These are phyloP conservation scores for Backusella circina DNA, from an alignment of 192 early-diverging fungal species.

Conservation along the genomic window DNA sequence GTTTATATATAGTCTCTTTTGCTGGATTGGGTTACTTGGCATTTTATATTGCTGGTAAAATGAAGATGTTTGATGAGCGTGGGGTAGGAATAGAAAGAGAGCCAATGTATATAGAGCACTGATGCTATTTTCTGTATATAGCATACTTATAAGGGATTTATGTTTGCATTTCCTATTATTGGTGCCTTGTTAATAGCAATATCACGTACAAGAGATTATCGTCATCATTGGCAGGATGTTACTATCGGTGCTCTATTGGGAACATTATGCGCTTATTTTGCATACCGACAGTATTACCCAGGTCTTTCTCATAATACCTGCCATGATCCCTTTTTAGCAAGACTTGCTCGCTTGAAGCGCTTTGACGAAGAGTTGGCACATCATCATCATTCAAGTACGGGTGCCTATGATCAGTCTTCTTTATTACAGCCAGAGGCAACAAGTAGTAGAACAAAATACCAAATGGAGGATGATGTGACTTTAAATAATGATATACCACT, in stretches of 20 bases:
- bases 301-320: constrained; percentile 15
- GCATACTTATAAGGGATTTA: constrained; percentile 66
- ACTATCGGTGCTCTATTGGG: constrained; percentile 60
- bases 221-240: constrained; percentile 65
- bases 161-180: constrained; percentile 39
- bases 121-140: background rate
- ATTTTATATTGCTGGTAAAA: constrained; percentile 69
- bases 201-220: constrained; percentile 59
- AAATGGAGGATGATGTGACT: background rate
- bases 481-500: background rate
- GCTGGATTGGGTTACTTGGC: constrained; percentile 68
- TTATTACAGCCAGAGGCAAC: background rate
- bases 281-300: constrained; percentile 66
- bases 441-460: background rate
- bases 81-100: constrained; percentile 22
- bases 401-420: background rate
- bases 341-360: background rate
- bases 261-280: constrained; percentile 51
- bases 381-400: background rate
- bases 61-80: constrained; percentile 63
- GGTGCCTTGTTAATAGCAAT: constrained; percentile 53
- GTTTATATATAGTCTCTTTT: constrained; percentile 52
- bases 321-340: background rate
- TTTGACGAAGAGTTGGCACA: background rate
- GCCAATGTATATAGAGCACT: background rate